Evolutionary conservation across 2,329 filamentous ascomycete species (phyloP).

Genomic region (Xenoacremonium recifei): DNA sequence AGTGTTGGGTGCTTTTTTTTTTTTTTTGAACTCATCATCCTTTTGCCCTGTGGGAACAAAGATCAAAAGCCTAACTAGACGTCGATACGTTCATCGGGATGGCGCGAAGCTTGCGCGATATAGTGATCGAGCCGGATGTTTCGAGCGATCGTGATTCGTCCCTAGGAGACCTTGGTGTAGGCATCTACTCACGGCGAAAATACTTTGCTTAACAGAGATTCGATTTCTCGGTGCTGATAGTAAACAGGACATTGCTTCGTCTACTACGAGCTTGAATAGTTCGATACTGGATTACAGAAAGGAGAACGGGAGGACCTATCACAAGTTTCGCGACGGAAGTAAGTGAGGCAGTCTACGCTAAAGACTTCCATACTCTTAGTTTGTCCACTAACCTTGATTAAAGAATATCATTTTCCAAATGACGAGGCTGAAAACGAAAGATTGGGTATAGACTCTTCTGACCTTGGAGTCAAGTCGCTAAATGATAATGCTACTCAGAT

Average conservation of each 20-base stretch:
- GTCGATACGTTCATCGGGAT: too few relatives aligned
- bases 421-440: constrained; percentile 9
- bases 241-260: constrained; percentile 4
- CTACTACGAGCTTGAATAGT: constrained; percentile 5
- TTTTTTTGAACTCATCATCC: too few relatives aligned
- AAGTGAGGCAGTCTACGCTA: neutral
- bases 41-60: too few relatives aligned
- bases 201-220: too few relatives aligned
- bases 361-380: neutral
- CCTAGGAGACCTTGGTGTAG: too few relatives aligned
- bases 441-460: constrained; percentile 2
- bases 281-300: constrained; percentile 7
- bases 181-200: too few relatives aligned
- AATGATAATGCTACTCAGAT: neutral
- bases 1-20: too few relatives aligned
- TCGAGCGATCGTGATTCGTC: too few relatives aligned
- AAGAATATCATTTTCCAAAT: constrained; percentile 11
- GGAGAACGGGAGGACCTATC: constrained; percentile 10
- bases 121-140: too few relatives aligned
- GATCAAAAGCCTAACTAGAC: too few relatives aligned
- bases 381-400: neutral
- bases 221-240: too few relatives aligned
- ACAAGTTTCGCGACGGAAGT: constrained; percentile 9
- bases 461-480: neutral
- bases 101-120: too few relatives aligned